Evolutionary conservation across 441 rosid species (phyloP).

Genomic region (Cnidoscolus chayamansa): DNA sequence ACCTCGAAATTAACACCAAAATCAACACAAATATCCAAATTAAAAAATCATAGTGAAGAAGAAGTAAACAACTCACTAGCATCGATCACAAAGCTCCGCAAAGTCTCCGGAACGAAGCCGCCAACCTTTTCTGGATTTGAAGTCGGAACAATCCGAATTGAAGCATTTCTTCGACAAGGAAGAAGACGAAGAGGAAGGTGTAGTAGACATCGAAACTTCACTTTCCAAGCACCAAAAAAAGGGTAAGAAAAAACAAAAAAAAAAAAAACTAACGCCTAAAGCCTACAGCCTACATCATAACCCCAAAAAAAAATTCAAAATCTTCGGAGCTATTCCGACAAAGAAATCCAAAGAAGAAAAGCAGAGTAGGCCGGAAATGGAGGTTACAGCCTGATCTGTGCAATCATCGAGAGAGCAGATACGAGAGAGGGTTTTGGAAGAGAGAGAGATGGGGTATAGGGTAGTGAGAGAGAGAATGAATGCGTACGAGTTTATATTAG

Average conservation of each 20-base stretch:
- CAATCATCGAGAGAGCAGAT: background rate
- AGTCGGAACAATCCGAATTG: constrained; percentile 66
- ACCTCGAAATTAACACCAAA: constrained; percentile 14
- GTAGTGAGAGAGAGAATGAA: background rate
- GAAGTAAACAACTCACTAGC: constrained; percentile 56
- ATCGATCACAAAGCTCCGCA: constrained; percentile 90
- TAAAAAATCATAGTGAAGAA: background rate
- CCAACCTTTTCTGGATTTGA: constrained; percentile 81
- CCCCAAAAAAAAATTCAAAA: no score
- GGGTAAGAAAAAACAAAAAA: no score
- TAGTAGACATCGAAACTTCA: constrained; percentile 11
- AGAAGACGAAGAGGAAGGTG: constrained; percentile 20
- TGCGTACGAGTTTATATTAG: background rate
- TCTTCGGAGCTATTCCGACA: no score
- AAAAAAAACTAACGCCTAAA: background rate
- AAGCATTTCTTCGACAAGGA: constrained; percentile 55
- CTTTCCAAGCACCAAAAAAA: background rate
- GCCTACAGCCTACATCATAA: background rate
- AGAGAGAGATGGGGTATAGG: background rate
- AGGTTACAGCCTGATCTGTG: constrained; percentile 20
- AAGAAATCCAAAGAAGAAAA: no score
- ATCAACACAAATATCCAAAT: constrained; percentile 1
- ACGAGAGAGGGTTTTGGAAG: constrained; percentile 4
- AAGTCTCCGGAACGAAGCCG: constrained; percentile 73
- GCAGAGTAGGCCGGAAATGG: background rate